Conservation (phyloP, 176 grass and related monocot genomes). For the Zea mays region Zm-B73-REFERENCE-NAM-5.0 NC_050098.1:52802001-52802500, state of each 20-base stretch:
- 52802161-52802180: neutral
- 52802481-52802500: constrained; percentile 81
- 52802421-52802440: constrained; percentile 56
- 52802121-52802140: constrained; percentile 28
- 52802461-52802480: constrained; percentile 92
- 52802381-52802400: constrained; percentile 62
- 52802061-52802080: too few relatives aligned
- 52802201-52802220: neutral
- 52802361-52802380: constrained; percentile 52
- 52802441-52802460: constrained; percentile 93
- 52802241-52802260: constrained; percentile 23
- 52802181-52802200: neutral
- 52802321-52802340: constrained; percentile 42
- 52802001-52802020: constrained; percentile 38
- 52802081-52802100: neutral
- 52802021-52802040: constrained; percentile 36
- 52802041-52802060: constrained; percentile 1
- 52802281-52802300: neutral
- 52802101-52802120: constrained; percentile 10
- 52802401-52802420: constrained; percentile 77
- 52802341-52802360: constrained; percentile 81
- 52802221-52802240: neutral
- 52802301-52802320: neutral
- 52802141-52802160: neutral
- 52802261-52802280: neutral